Conservation (phyloP, 192 early-diverging fungal species). For the Jimgerdemannia flammicorona region DNA sequence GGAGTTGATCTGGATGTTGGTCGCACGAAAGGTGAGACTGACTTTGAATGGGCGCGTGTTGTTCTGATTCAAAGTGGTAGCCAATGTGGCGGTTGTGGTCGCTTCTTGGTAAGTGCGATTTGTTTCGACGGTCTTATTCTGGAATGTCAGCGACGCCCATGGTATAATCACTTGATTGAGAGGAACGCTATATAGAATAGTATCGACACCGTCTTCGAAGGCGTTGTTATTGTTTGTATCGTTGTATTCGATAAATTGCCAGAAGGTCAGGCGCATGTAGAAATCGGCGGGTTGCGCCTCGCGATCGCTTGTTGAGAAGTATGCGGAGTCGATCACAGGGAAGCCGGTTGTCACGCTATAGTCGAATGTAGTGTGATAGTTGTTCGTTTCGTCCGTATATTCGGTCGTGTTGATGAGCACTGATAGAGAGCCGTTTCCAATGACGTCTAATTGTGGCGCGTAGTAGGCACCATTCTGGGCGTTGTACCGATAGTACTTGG, state of each 20-base stretch:
- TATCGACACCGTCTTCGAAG: slow-evolving; percentile 30
- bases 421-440: slow-evolving; percentile 8
- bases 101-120: slow-evolving; percentile 24
- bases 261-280: slow-evolving; percentile 20
- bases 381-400: slow-evolving; percentile 11
- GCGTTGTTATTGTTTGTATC: slow-evolving; percentile 31
- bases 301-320: slow-evolving; percentile 20
- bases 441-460: slow-evolving; percentile 14
- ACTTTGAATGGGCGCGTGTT: neutral
- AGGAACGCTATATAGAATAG: slow-evolving; percentile 52
- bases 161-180: slow-evolving; percentile 82
- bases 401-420: slow-evolving; percentile 24
- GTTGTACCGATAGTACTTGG: slow-evolving; percentile 24
- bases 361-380: slow-evolving; percentile 22
- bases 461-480: slow-evolving; percentile 22
- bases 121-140: slow-evolving; percentile 38
- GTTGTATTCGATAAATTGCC: slow-evolving; percentile 27
- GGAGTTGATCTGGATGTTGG: slow-evolving; percentile 27
- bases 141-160: slow-evolving; percentile 49
- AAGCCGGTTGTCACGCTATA: slow-evolving; percentile 11
- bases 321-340: slow-evolving; percentile 16
- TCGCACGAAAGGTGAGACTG: slow-evolving; percentile 1
- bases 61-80: neutral
- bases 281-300: slow-evolving; percentile 23
- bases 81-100: neutral